Evolutionary conservation across 768 basidiomycete genomes (phyloP).

Genomic region (Tubosaeta sp.): DNA sequence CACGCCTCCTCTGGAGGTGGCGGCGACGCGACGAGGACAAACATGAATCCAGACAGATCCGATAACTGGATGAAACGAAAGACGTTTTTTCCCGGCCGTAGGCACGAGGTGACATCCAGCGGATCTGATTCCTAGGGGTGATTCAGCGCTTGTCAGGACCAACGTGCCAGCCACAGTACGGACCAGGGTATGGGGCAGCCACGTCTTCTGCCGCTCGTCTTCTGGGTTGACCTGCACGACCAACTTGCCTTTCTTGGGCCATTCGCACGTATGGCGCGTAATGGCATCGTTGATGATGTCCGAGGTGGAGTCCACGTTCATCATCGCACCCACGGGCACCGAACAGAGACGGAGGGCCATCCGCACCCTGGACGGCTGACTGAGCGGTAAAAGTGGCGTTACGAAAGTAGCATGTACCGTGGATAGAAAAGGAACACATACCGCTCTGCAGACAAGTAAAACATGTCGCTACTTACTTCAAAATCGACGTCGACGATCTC

Average conservation of each 20-base stretch:
- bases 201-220: slow-evolving; percentile 31
- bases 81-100: slow-evolving; percentile 43
- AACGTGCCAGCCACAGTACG: no score
- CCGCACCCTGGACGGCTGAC: slow-evolving; percentile 12
- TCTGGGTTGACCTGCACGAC: slow-evolving; percentile 44
- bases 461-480: slow-evolving; percentile 20
- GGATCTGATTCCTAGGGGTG: slow-evolving; percentile 26
- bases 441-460: slow-evolving; percentile 14
- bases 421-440: slow-evolving; percentile 3
- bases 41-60: slow-evolving; percentile 38
- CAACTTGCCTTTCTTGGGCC: slow-evolving; percentile 45
- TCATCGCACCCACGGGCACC: slow-evolving; percentile 3
- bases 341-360: slow-evolving; percentile 22
- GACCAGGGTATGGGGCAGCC: slow-evolving; percentile 44
- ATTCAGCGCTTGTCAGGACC: not conserved
- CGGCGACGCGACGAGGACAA: slow-evolving; percentile 41
- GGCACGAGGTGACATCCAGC: slow-evolving; percentile 38
- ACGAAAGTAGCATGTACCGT: not conserved
- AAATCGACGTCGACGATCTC: slow-evolving; percentile 23
- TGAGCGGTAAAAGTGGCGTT: not conserved
- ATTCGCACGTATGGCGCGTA: slow-evolving; percentile 23
- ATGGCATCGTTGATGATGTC: slow-evolving; percentile 5
- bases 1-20: slow-evolving; percentile 19
- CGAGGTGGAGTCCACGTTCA: not conserved
- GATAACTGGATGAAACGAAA: slow-evolving; percentile 50